phyloP scores from a whole-genome alignment of 768 basidiomycete genomes.

The Cubamyces lactineus region DNA sequence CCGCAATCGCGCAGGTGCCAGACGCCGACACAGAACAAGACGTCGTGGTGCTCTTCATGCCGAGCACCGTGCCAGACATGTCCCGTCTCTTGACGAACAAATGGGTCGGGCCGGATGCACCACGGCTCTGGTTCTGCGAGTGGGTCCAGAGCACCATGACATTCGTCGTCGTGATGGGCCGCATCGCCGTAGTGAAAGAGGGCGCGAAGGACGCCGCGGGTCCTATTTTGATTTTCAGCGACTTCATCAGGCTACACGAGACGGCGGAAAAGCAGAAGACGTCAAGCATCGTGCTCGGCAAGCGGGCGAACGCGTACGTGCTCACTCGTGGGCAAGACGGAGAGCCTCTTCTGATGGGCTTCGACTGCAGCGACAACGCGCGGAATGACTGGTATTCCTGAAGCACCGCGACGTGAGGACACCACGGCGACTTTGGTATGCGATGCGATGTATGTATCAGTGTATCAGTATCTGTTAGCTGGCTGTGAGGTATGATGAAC shows the following conservation, averaged over 20 bases:
- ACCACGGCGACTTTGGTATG: too few relatives aligned
- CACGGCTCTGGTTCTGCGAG: not conserved
- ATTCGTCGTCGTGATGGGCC: not conserved
- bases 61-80: not conserved
- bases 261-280: not conserved
- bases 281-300: not conserved
- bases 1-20: not conserved
- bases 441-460: not conserved
- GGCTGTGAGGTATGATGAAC: too few relatives aligned
- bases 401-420: not conserved
- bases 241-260: not conserved
- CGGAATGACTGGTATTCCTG: not conserved
- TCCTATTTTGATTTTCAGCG: not conserved
- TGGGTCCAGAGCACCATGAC: not conserved
- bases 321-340: not conserved
- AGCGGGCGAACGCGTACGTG: not conserved
- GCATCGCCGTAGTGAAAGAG: not conserved
- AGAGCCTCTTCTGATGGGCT: not conserved
- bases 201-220: not conserved
- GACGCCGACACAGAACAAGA: not conserved
- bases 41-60: not conserved
- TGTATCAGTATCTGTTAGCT: too few relatives aligned
- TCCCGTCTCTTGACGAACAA: not conserved
- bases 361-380: not conserved
- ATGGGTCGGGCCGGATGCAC: not conserved